phyloP scores from a whole-genome alignment of 192 early-diverging fungal genomes.

The Chytriomyces confervae region DNA sequence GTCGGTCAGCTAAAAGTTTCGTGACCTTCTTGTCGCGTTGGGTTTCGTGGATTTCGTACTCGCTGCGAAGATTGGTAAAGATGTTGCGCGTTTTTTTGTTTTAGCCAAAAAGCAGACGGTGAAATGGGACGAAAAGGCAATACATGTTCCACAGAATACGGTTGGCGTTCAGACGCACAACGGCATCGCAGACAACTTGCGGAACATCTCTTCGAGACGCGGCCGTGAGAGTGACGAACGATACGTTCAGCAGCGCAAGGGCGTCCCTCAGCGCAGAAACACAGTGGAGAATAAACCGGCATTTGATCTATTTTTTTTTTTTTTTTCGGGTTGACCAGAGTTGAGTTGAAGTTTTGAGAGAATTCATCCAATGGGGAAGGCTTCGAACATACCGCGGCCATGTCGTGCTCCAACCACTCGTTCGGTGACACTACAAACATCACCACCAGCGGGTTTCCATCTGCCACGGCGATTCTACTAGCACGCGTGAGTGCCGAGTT shows the following conservation, averaged over 20 bases:
- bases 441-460: slow-evolving; percentile 41
- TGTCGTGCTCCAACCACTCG: slow-evolving; percentile 62
- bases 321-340: slow-evolving; percentile 57
- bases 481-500: slow-evolving; percentile 36
- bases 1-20: slow-evolving; percentile 2
- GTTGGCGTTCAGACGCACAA: slow-evolving; percentile 36
- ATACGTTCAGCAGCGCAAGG: slow-evolving; percentile 51
- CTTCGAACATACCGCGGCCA: slow-evolving; percentile 59
- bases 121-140: no score
- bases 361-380: slow-evolving; percentile 51
- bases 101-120: no score
- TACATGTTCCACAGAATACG: slow-evolving; percentile 56
- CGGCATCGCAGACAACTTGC: slow-evolving; percentile 41
- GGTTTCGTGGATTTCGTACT: slow-evolving; percentile 62
- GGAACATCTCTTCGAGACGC: slow-evolving; percentile 34
- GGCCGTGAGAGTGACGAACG: slow-evolving; percentile 52
- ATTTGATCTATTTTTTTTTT: background rate
- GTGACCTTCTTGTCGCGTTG: slow-evolving; percentile 46
- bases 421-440: slow-evolving; percentile 60
- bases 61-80: slow-evolving; percentile 8
- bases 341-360: slow-evolving; percentile 33
- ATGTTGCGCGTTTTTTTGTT: no score
- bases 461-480: background rate
- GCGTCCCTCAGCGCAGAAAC: background rate
- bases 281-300: background rate